These are phyloP conservation scores for Apiospora sp. DNA, from an alignment of 2,329 filamentous ascomycete species.

Conservation along the genomic window DNA sequence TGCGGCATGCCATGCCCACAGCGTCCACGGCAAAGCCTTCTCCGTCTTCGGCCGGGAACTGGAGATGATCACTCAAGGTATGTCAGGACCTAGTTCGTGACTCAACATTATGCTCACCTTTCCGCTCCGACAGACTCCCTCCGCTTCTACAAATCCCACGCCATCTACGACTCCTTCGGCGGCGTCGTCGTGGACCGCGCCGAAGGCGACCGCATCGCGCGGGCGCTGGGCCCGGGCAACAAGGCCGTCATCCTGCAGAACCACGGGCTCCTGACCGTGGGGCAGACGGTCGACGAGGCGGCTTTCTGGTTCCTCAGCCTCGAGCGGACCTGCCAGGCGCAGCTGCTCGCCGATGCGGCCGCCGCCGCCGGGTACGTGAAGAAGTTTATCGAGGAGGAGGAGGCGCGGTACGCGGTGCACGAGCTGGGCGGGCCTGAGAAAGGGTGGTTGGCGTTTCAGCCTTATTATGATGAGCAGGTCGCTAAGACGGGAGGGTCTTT, in stretches of 20 bases:
- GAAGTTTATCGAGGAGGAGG: constrained; percentile 45
- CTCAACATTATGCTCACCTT: neutral
- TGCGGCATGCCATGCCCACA: constrained; percentile 66
- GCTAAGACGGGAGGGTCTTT: constrained; percentile 24
- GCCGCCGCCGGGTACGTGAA: constrained; percentile 40
- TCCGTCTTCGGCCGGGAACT: constrained; percentile 59
- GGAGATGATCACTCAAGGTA: constrained; percentile 66
- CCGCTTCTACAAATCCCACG: constrained; percentile 62
- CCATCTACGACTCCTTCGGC: constrained; percentile 64
- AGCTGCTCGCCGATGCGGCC: constrained; percentile 56
- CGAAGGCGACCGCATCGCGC: constrained; percentile 62
- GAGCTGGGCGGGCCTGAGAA: constrained; percentile 42
- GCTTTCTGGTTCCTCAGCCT: constrained; percentile 62
- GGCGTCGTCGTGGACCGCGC: constrained; percentile 64
- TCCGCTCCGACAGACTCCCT: constrained; percentile 47
- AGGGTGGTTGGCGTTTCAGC: constrained; percentile 40
- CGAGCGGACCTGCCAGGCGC: constrained; percentile 45
- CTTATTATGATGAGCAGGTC: constrained; percentile 29
- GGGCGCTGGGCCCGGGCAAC: constrained; percentile 57
- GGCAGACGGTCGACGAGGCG: constrained; percentile 68
- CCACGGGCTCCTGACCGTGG: constrained; percentile 68
- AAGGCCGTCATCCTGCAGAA: constrained; percentile 65
- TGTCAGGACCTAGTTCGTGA: constrained; percentile 43
- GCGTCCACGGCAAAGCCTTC: constrained; percentile 64
- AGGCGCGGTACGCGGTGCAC: constrained; percentile 41